Conservation (phyloP, 768 basidiomycete genomes). For the Mycena polygramma region DNA sequence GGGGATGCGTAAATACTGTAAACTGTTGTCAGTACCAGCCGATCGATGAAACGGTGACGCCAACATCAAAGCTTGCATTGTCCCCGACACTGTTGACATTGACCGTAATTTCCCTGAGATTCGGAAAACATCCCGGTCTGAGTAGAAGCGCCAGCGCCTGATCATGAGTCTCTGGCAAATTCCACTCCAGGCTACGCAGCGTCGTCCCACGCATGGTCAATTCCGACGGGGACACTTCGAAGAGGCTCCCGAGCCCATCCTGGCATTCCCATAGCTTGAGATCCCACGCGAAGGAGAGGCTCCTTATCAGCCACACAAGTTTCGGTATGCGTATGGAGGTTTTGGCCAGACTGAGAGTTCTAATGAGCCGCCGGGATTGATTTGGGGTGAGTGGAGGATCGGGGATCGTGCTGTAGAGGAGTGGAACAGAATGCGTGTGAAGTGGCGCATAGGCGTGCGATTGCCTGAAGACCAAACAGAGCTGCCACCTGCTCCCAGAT, state of each 20-base stretch:
- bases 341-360: not conserved
- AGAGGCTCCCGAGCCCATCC: not conserved
- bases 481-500: not conserved
- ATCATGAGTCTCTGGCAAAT: not conserved
- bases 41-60: not conserved
- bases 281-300: not conserved
- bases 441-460: slow-evolving; percentile 3
- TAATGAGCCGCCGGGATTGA: not conserved
- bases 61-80: not conserved
- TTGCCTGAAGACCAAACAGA: not conserved
- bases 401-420: not conserved
- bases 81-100: no score
- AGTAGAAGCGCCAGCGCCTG: not conserved
- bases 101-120: slow-evolving; percentile 10
- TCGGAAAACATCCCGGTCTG: not conserved
- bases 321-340: not conserved
- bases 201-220: not conserved
- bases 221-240: not conserved
- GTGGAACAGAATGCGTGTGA: not conserved
- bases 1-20: slow-evolving; percentile 1
- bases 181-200: slow-evolving; percentile 7
- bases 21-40: not conserved
- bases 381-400: not conserved
- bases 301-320: not conserved
- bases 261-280: no score